phyloP scores from a whole-genome alignment of 2,329 filamentous ascomycete genomes.

The Clathrospora elynae region DNA sequence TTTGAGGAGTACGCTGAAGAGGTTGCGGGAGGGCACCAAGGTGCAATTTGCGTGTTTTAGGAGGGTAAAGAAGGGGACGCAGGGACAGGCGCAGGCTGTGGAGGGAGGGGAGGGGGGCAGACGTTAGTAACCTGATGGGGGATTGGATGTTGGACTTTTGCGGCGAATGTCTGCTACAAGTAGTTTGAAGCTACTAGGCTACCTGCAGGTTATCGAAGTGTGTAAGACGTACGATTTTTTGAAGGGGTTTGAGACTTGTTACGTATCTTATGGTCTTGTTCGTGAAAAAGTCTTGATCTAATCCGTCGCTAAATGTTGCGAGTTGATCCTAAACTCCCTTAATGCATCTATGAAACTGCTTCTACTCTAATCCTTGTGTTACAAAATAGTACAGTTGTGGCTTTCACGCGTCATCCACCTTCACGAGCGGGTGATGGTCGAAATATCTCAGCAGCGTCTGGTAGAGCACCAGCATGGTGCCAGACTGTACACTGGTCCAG shows the following conservation, averaged over 20 bases:
- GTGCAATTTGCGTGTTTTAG: constrained; percentile 48
- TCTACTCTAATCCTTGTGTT: constrained; percentile 4
- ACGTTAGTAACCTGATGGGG: background rate
- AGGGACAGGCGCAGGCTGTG: constrained; percentile 2
- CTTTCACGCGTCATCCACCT: constrained; percentile 23
- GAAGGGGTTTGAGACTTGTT: too few species aligned
- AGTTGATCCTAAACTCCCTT: constrained; percentile 29
- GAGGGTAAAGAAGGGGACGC: constrained; percentile 29
- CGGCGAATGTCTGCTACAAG: background rate
- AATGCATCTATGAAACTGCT: constrained; percentile 23
- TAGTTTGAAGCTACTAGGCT: too few species aligned
- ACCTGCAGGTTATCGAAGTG: too few species aligned
- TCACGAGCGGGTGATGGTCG: constrained; percentile 58
- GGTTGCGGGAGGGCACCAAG: constrained; percentile 45
- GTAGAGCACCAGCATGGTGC: constrained; percentile 95
- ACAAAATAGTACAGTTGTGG: constrained; percentile 22
- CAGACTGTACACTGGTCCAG: constrained; percentile 97
- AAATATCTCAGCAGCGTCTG: constrained; percentile 83
- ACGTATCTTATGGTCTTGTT: too few species aligned
- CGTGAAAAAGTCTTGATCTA: too few species aligned
- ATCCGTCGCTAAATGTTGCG: too few species aligned
- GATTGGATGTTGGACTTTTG: background rate
- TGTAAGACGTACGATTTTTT: too few species aligned
- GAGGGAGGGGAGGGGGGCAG: constrained; percentile 13
- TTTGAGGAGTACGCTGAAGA: constrained; percentile 86